Percentiles rank a stretch among this genome's conserved stretches.
These are phyloP conservation scores for Colletotrichum endophyticum DNA, from an alignment of 2,329 filamentous ascomycete species.

Conservation along the genomic window DNA sequence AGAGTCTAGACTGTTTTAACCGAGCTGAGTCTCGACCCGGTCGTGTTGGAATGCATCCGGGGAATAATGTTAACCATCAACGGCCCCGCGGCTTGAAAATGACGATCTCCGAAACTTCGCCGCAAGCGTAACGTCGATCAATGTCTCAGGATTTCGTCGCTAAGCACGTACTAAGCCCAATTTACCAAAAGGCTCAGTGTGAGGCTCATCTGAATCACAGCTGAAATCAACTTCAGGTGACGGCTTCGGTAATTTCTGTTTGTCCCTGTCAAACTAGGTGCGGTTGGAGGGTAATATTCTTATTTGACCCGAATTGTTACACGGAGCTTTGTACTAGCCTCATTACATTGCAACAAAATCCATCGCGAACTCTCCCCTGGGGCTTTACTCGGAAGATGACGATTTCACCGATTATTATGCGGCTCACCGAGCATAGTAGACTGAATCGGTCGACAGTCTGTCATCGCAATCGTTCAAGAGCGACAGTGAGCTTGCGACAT, in stretches of 20 bases:
- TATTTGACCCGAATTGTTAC: neutral
- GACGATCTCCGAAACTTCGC: neutral
- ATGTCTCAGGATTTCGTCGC: neutral
- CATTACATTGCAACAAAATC: neutral
- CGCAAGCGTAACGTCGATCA: neutral
- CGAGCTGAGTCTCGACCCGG: neutral
- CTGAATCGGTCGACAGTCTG: neutral
- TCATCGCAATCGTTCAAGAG: neutral
- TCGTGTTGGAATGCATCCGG: neutral
- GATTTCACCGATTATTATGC: neutral
- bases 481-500: neutral
- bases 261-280: neutral
- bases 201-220: neutral
- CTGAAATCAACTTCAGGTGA: neutral
- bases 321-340: neutral
- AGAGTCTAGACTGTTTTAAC: neutral
- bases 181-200: neutral
- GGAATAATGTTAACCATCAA: neutral
- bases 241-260: neutral
- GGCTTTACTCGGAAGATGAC: neutral
- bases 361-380: neutral
- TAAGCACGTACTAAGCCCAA: neutral
- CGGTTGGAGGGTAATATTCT: neutral
- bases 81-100: neutral
- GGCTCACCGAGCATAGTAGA: neutral